Base-by-base conservation (phyloP, 1,284 basidiomycete species). In the Singerocomus inundabilis region DNA sequence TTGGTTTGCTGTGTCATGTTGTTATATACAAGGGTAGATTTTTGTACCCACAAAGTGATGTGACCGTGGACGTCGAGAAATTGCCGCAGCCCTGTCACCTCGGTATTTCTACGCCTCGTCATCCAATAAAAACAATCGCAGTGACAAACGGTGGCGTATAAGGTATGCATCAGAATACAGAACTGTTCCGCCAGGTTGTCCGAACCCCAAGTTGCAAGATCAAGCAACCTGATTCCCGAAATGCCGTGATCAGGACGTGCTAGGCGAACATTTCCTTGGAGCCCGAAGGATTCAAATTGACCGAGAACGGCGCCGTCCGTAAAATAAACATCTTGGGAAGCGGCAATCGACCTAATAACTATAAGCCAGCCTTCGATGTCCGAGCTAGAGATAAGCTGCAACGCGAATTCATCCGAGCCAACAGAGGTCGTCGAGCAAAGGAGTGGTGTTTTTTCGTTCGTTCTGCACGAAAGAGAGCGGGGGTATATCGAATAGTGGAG, bases 41-140 rank as follows among this genome's bases (percentile, higher is more conserved):
- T 67, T 61, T 84, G 85, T 16, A 88, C 84, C 84, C 84, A 88
- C 16, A 72, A 66, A 21, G 75, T 76, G 26, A 90, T 65, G 56
- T 78, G 78, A 57, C 85, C 82, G 59, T 83, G 79, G 6, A 78
- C 80, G 2, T 75, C 69, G 54, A 78, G 80, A 63, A 88, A 88
- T 2, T 71, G 67, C n/a, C 57, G 57, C 18, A 90, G 63, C 53
- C 79, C 76, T 48, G 67, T 69, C 21, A 75, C 71, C 4, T 57
- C 56, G 42, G 69, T 62, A 12, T 71, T 74, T 29, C 57, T 67
- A 52, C 74, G 21, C 21, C 59, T 64, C 52, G 73, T 75, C 13
- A 74, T 68, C 68, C 82, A 83, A 32, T 71, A 64, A 29, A 89
- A 68, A 60, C 84, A 87, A 55, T 88, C 83, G 38, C 79, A 75